These are phyloP conservation scores for Citrullus colocynthis DNA, from an alignment of 306 rosid genomes.

Conservation along the genomic window DNA sequence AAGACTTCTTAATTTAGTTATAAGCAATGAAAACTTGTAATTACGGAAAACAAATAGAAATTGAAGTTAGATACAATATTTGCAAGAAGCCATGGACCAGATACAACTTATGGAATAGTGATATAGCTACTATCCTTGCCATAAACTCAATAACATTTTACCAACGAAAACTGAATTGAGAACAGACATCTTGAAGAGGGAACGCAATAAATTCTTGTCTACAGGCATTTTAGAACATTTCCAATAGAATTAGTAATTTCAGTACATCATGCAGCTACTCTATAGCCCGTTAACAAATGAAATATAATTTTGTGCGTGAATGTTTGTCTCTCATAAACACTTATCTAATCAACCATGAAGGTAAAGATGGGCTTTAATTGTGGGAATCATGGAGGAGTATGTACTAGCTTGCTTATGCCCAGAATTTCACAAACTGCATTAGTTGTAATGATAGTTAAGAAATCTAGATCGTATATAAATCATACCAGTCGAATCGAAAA, in stretches of 20 bases:
- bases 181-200: not conserved
- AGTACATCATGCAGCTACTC: not conserved
- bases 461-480: not conserved
- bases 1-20: not conserved
- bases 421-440: too few relatives aligned
- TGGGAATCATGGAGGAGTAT: too few relatives aligned
- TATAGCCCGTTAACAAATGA: not conserved
- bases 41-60: not conserved
- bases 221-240: not conserved
- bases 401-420: too few relatives aligned
- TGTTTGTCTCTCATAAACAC: not conserved
- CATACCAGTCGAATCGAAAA: not conserved
- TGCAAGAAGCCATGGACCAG: not conserved
- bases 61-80: not conserved
- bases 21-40: not conserved
- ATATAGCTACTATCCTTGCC: not conserved
- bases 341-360: not conserved
- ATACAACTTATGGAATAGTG: not conserved
- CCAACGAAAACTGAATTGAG: not conserved
- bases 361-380: not conserved
- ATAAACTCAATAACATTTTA: not conserved
- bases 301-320: not conserved
- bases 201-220: not conserved
- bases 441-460: not conserved
- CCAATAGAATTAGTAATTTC: not conserved